Percentiles rank a stretch among this genome's conserved stretches.
Evolutionary conservation across 345 rosid genomes (phyloP).

Genomic region (Moringa oleifera): DNA sequence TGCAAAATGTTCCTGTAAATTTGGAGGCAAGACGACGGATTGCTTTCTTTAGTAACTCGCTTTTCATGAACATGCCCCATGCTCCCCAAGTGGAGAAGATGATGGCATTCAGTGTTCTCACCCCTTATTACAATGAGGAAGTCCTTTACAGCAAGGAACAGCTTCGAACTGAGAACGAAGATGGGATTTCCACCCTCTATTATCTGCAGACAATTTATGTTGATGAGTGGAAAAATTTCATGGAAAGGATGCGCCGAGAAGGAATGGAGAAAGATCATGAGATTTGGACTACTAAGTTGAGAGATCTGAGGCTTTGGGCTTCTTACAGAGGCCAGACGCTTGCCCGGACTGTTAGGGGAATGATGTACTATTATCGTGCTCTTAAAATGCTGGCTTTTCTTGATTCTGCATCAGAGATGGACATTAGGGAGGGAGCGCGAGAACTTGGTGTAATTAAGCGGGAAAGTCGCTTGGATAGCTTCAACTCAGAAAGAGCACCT

Average conservation of each 20-base stretch:
- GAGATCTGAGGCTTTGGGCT: constrained; percentile 95
- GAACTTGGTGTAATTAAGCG: constrained; percentile 75
- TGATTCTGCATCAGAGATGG: constrained; percentile 97
- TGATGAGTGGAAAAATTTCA: constrained; percentile 92
- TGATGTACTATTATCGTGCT: constrained; percentile 98
- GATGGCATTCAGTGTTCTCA: constrained; percentile 94
- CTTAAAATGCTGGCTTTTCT: constrained; percentile 92
- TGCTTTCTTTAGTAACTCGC: constrained; percentile 94
- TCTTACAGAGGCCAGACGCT: constrained; percentile 98
- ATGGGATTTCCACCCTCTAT: constrained; percentile 84
- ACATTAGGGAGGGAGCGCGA: constrained; percentile 63
- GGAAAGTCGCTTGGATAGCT: constrained; percentile 36
- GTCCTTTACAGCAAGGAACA: constrained; percentile 87
- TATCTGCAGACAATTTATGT: constrained; percentile 88
- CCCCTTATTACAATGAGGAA: constrained; percentile 93
- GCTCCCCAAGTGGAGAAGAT: constrained; percentile 99
- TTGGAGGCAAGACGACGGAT: constrained; percentile 94
- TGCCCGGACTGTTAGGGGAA: constrained; percentile 92
- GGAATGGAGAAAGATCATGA: constrained; percentile 68
- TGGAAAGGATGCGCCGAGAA: constrained; percentile 88
- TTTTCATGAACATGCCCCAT: constrained; percentile 97
- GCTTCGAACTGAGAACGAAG: constrained; percentile 84
- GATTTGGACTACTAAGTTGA: constrained; percentile 68
- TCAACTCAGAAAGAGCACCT: constrained; percentile 35
- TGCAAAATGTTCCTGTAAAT: constrained; percentile 76